These are phyloP conservation scores for Pseudozyma thailandica DNA, from an alignment of 1,284 basidiomycete species.

Conservation along the genomic window DNA sequence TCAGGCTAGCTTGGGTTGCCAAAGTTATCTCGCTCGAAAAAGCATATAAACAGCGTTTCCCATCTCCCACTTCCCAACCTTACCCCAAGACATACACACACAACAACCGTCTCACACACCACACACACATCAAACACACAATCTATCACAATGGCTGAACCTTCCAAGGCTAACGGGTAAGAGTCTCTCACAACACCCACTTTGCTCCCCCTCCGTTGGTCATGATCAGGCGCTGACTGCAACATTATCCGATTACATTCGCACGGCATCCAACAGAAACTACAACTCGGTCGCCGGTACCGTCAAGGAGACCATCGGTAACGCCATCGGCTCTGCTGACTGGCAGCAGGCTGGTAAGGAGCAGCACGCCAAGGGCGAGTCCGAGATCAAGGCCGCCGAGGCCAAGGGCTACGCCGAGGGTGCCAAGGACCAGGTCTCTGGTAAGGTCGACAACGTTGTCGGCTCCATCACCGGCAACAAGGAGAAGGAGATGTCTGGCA, in stretches of 20 bases:
- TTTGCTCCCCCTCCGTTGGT: no score
- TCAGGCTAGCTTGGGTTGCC: neutral
- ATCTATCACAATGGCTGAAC: constrained; percentile 53
- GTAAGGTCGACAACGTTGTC: constrained; percentile 57
- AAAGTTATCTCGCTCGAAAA: constrained; percentile 7
- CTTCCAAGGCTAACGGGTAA: constrained; percentile 54
- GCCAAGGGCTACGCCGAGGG: constrained; percentile 63
- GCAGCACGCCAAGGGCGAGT: constrained; percentile 60
- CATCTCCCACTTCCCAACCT: neutral
- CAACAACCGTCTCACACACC: constrained; percentile 8
- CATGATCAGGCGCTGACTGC: neutral
- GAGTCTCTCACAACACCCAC: neutral
- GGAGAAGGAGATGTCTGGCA: constrained; percentile 53
- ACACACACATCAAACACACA: constrained; percentile 6
- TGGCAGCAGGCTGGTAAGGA: constrained; percentile 60
- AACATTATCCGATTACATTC: neutral
- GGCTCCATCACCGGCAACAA: constrained; percentile 60
- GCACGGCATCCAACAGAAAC: constrained; percentile 27
- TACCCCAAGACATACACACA: constrained; percentile 17
- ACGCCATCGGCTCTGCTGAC: constrained; percentile 46
- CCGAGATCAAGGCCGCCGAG: constrained; percentile 58
- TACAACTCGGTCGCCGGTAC: constrained; percentile 53
- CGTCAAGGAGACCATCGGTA: constrained; percentile 58
- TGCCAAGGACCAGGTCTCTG: constrained; percentile 57
- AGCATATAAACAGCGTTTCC: constrained; percentile 24